Conservation (phyloP, 2,329 filamentous ascomycete species). For the Pseudomassariella vexata region DNA sequence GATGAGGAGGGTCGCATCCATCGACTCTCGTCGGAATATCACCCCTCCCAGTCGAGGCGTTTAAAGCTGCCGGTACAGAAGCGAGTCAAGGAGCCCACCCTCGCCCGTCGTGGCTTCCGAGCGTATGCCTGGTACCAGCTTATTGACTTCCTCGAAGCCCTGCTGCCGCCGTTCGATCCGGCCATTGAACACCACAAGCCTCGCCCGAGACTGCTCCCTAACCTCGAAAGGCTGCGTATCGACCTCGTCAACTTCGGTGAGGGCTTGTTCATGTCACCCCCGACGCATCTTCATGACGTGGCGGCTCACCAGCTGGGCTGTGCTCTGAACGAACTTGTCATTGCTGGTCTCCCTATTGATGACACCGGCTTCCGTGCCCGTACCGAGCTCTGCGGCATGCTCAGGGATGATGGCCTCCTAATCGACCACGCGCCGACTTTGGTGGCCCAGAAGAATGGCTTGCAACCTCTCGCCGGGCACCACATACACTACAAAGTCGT, state of each 20-base stretch:
- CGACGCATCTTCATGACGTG: constrained; percentile 44
- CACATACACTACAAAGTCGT: constrained; percentile 38
- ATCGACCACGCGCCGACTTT: constrained; percentile 39
- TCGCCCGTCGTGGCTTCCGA: constrained; percentile 46
- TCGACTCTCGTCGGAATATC: constrained; percentile 35
- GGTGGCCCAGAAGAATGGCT: constrained; percentile 28
- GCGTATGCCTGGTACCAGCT: constrained; percentile 50
- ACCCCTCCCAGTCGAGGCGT: constrained; percentile 34
- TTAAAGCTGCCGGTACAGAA: constrained; percentile 35
- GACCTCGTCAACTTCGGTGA: constrained; percentile 51
- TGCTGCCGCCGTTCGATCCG: constrained; percentile 46
- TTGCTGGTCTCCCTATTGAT: constrained; percentile 47
- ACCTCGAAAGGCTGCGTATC: constrained; percentile 40
- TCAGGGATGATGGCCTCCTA: constrained; percentile 48
- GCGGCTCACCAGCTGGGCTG: constrained; percentile 48
- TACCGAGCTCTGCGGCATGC: constrained; percentile 42
- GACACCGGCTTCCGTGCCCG: constrained; percentile 41
- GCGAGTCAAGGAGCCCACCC: constrained; percentile 37
- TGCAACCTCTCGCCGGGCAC: constrained; percentile 30
- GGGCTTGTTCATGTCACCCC: constrained; percentile 37
- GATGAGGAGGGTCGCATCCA: constrained; percentile 39
- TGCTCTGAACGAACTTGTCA: constrained; percentile 44
- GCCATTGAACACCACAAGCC: constrained; percentile 16
- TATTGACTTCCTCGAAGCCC: constrained; percentile 43
- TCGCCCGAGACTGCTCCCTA: constrained; percentile 38